Percentiles rank a stretch among this genome's conserved stretches.
These are phyloP conservation scores for Madurella mycetomatis DNA, from an alignment of 2,329 filamentous ascomycete species.

Conservation along the genomic window DNA sequence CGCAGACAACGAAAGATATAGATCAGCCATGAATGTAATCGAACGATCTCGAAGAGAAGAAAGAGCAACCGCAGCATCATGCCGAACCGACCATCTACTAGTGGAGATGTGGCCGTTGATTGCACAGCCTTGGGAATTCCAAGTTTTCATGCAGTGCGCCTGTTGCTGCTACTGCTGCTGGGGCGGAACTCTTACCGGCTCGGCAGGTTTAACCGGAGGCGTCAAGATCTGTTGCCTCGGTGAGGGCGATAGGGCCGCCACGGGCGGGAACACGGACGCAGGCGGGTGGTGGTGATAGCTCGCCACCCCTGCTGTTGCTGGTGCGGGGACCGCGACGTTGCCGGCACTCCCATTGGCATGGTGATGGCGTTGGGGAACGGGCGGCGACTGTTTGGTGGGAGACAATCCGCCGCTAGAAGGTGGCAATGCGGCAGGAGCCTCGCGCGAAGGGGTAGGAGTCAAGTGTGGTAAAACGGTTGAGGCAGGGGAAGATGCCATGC, in stretches of 20 bases:
- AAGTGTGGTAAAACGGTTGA: constrained; percentile 33
- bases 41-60: too few species aligned
- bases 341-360: constrained; percentile 25
- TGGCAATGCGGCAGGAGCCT: constrained; percentile 32
- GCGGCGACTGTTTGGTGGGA: constrained; percentile 49
- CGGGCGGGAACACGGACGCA: constrained; percentile 52
- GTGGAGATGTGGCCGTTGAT: too few species aligned
- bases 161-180: neutral
- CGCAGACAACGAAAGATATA: too few species aligned
- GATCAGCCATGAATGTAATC: too few species aligned
- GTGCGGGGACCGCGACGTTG: neutral
- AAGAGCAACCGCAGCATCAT: too few species aligned
- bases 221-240: constrained; percentile 54
- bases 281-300: constrained; percentile 28
- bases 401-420: constrained; percentile 46
- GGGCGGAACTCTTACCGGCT: constrained; percentile 27
- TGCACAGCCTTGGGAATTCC: too few species aligned
- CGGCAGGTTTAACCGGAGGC: constrained; percentile 54
- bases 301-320: constrained; percentile 24
- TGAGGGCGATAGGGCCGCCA: constrained; percentile 54
- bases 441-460: constrained; percentile 25
- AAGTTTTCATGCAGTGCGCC: neutral
- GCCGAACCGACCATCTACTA: too few species aligned
- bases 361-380: constrained; percentile 31
- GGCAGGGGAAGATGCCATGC: constrained; percentile 19